A percentile compares a stretch with the other conserved stretches of the same genome.
These are phyloP conservation scores for Ascochyta viciae-villosae DNA, from an alignment of 2,329 filamentous ascomycete genomes.

Conservation along the genomic window DNA sequence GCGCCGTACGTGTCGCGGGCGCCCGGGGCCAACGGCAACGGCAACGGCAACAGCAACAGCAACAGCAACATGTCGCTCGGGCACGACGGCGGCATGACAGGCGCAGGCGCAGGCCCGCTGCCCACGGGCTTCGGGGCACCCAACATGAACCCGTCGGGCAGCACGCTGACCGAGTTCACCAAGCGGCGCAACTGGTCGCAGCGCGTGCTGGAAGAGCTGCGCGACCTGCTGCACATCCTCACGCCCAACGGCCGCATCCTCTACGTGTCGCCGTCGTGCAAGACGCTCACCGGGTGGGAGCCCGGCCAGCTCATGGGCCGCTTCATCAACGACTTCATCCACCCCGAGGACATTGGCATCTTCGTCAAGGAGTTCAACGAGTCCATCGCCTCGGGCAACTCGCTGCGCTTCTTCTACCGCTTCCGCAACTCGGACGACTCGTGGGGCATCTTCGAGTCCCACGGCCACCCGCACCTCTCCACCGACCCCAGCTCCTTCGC, in stretches of 20 bases:
- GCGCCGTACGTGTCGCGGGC: conserved; percentile 6
- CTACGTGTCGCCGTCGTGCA: conserved; percentile 83
- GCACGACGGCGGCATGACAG: conserved; percentile 51
- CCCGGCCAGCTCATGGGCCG: conserved; percentile 73
- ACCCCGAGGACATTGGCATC: conserved; percentile 82
- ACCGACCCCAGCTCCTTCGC: conserved; percentile 69
- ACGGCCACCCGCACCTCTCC: conserved; percentile 88
- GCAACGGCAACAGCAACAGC: conserved; percentile 17
- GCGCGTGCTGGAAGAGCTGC: conserved; percentile 86
- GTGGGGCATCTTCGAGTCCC: conserved; percentile 86
- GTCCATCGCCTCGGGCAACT: conserved; percentile 80
- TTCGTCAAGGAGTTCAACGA: conserved; percentile 91
- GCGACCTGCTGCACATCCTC: conserved; percentile 86
- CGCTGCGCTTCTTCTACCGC: conserved; percentile 84
- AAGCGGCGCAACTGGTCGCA: conserved; percentile 82
- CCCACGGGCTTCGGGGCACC: conserved; percentile 61
- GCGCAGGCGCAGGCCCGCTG: conserved; percentile 62
- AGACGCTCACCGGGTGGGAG: conserved; percentile 76
- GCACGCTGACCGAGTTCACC: conserved; percentile 70
- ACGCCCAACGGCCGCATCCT: conserved; percentile 83
- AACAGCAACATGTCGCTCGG: conserved; percentile 33
- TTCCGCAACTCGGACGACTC: conserved; percentile 76
- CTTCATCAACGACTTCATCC: conserved; percentile 82
- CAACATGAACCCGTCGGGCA: conserved; percentile 54
- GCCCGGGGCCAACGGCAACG: conserved; percentile 21